These are phyloP conservation scores for Uronychia setigera DNA, from an alignment of 73 alveolate species.

Conservation along the genomic window DNA sequence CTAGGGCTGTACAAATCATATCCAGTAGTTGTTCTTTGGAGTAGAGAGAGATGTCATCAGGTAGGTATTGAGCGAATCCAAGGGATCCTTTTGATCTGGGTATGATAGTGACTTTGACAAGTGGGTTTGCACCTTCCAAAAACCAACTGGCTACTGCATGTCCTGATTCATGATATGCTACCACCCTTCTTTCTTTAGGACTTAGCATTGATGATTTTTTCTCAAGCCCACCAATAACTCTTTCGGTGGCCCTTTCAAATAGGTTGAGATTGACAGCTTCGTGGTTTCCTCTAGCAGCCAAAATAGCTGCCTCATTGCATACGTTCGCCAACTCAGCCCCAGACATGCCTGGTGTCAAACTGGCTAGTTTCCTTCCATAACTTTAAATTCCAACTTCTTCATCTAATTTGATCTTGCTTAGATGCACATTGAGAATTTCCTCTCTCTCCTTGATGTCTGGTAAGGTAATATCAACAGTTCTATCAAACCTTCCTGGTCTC, in stretches of 20 bases:
- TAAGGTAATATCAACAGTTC: slow-evolving; percentile 39
- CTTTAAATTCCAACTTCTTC: slow-evolving; percentile 21
- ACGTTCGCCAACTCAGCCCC: slow-evolving; percentile 83
- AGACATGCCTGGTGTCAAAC: slow-evolving; percentile 64
- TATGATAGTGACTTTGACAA: slow-evolving; percentile 65
- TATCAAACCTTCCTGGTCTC: slow-evolving; percentile 57
- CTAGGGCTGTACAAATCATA: slow-evolving; percentile 71
- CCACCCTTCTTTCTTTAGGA: slow-evolving; percentile 41
- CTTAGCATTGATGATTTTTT: slow-evolving; percentile 15
- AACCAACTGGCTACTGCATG: slow-evolving; percentile 67
- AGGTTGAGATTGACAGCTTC: slow-evolving; percentile 64
- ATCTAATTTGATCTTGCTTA: slow-evolving; percentile 29
- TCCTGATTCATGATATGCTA: slow-evolving; percentile 62
- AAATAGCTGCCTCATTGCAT: slow-evolving; percentile 74
- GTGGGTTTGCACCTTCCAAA: slow-evolving; percentile 44
- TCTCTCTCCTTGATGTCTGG: slow-evolving; percentile 44
- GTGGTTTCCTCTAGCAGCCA: slow-evolving; percentile 80
- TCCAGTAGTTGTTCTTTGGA: slow-evolving; percentile 68
- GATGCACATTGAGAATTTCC: slow-evolving; percentile 43
- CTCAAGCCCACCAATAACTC: slow-evolving; percentile 47
- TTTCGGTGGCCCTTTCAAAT: slow-evolving; percentile 63
- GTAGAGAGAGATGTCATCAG: slow-evolving; percentile 69
- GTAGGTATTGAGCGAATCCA: slow-evolving; percentile 79
- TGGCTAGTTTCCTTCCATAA: slow-evolving; percentile 29
- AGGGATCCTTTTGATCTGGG: slow-evolving; percentile 84